Conservation (phyloP, 768 basidiomycete species). For the Tulasnella sp. region DNA sequence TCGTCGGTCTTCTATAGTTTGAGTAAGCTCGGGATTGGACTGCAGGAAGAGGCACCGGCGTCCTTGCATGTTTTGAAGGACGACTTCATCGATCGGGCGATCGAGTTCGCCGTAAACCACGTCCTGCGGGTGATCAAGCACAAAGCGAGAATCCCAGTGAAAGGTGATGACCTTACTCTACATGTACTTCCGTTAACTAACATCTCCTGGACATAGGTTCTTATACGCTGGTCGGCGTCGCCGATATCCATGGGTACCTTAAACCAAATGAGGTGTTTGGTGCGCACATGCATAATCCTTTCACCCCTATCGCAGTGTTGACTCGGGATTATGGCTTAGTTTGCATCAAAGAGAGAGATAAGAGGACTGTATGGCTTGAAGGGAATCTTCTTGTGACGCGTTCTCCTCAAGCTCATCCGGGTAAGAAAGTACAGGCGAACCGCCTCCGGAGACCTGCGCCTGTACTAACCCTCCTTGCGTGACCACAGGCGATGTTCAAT, state of each 20-base stretch:
- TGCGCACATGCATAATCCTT: constrained; percentile 26
- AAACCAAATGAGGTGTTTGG: constrained; percentile 51
- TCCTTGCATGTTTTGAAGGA: constrained; percentile 30
- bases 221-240: constrained; percentile 63
- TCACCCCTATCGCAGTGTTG: not conserved
- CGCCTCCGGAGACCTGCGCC: too few relatives aligned
- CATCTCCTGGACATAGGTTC: constrained; percentile 22
- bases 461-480: constrained; percentile 35
- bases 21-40: constrained; percentile 38
- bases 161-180: constrained; percentile 28
- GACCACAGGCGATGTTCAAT: constrained; percentile 32
- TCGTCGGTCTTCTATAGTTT: constrained; percentile 43
- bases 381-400: constrained; percentile 50
- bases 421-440: constrained; percentile 19
- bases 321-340: constrained; percentile 24
- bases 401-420: constrained; percentile 60
- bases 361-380: constrained; percentile 35
- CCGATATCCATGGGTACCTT: constrained; percentile 50
- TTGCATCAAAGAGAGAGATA: constrained; percentile 31
- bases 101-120: constrained; percentile 49
- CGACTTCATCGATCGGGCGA: constrained; percentile 42
- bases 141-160: constrained; percentile 56
- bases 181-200: not conserved
- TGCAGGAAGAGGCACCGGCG: constrained; percentile 18
- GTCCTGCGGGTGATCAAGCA: constrained; percentile 55